Evolutionary conservation across 805 yeast genomes (phyloP).

Genomic region (Candida cerambycidarum): DNA sequence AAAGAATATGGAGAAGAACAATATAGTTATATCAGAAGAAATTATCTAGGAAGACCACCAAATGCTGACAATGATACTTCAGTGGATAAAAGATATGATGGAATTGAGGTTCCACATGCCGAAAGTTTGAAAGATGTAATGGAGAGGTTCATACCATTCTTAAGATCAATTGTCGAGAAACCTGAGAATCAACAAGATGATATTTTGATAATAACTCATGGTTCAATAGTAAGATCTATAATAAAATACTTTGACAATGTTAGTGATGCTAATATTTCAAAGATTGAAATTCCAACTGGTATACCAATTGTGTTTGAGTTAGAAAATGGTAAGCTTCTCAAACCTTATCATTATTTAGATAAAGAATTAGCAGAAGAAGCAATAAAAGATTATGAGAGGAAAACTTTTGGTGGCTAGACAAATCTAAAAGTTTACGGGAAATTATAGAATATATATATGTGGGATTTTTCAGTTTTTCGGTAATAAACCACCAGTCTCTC

Average conservation of each 20-base stretch:
- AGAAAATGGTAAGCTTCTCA: conserved; percentile 26
- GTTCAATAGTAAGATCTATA: conserved; percentile 41
- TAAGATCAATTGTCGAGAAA: conserved; percentile 25
- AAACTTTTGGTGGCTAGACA: conserved; percentile 8
- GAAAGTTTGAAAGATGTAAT: conserved; percentile 40
- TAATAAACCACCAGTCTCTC: too few relatives aligned
- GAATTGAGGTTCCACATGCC: conserved; percentile 33
- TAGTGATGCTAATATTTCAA: conserved; percentile 37
- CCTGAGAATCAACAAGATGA: conserved; percentile 22
- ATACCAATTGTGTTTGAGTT: conserved; percentile 45
- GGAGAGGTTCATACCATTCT: conserved; percentile 40
- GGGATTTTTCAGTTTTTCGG: too few relatives aligned
- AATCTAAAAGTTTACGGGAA: background rate
- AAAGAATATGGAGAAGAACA: conserved; percentile 35
- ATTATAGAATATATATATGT: background rate
- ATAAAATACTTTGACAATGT: conserved; percentile 38
- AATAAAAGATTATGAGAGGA: conserved; percentile 37
- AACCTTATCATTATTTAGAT: conserved; percentile 39
- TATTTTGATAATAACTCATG: conserved; percentile 43
- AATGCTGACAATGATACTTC: conserved; percentile 25
- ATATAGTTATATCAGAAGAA: conserved; percentile 38
- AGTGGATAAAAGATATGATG: conserved; percentile 38
- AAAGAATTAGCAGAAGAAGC: conserved; percentile 39
- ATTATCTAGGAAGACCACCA: conserved; percentile 41
- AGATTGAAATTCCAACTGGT: conserved; percentile 45